Percentiles rank a stretch among this genome's conserved stretches.
phyloP scores from a whole-genome alignment of 345 rosid genomes.

The Lumnitzera racemosa region DNA sequence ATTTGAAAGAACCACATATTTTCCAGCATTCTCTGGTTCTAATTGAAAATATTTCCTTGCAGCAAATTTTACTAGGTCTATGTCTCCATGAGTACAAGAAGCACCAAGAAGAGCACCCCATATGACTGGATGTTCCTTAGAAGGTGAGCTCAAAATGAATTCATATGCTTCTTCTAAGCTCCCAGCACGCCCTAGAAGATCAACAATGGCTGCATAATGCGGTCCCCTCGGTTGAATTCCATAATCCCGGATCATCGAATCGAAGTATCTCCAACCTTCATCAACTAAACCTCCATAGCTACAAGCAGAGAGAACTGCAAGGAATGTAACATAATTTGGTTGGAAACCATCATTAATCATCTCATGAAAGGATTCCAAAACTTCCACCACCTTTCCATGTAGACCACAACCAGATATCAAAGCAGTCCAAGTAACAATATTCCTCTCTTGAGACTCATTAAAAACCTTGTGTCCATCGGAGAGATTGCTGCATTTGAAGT shows the following conservation, averaged over 20 bases:
- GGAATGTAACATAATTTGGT: slow-evolving; percentile 61
- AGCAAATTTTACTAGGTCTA: slow-evolving; percentile 42
- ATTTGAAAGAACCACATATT: slow-evolving; percentile 57
- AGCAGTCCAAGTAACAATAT: slow-evolving; percentile 62
- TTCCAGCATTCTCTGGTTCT: slow-evolving; percentile 59
- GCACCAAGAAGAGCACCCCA: slow-evolving; percentile 79
- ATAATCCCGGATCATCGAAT: slow-evolving; percentile 46
- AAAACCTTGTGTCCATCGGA: slow-evolving; percentile 42
- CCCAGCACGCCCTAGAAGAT: slow-evolving; percentile 64
- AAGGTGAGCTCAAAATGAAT: slow-evolving; percentile 48
- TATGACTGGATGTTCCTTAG: slow-evolving; percentile 39
- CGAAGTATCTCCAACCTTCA: slow-evolving; percentile 42
- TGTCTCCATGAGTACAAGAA: slow-evolving; percentile 55
- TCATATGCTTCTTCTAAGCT: slow-evolving; percentile 55
- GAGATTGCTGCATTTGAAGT: slow-evolving; percentile 63
- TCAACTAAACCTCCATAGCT: slow-evolving; percentile 65
- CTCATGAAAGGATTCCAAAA: slow-evolving; percentile 49
- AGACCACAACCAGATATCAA: slow-evolving; percentile 63
- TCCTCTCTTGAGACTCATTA: slow-evolving; percentile 27
- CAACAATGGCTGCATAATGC: slow-evolving; percentile 70
- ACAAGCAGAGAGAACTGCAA: slow-evolving; percentile 66
- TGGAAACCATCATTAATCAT: slow-evolving; percentile 50
- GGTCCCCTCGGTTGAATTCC: slow-evolving; percentile 49
- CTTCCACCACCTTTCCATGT: slow-evolving; percentile 55
- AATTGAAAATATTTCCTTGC: slow-evolving; percentile 46